Conservation (phyloP, 371 early-diverging fungal genomes). For the Batkoa obscura region DNA sequence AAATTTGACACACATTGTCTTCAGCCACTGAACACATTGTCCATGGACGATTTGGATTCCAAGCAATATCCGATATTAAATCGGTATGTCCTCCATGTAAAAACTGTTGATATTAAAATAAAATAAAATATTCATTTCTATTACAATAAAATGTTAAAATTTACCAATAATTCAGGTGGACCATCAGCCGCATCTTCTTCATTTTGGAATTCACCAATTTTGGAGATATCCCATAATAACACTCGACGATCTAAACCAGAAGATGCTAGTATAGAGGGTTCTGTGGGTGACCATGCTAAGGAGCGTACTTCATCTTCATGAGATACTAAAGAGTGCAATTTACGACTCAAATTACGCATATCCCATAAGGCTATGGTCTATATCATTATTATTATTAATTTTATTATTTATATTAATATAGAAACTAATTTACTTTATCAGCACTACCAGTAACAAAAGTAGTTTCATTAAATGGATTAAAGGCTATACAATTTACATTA, state of each 20-base stretch:
- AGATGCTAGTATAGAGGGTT: slow-evolving; percentile 79
- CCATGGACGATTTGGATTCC: slow-evolving; percentile 94
- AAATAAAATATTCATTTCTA: not conserved
- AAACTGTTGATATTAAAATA: slow-evolving; percentile 34
- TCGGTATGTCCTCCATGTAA: slow-evolving; percentile 98
- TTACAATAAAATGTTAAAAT: slow-evolving; percentile 3
- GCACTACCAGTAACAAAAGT: slow-evolving; percentile 87
- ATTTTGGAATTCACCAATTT: slow-evolving; percentile 86
- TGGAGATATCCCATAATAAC: slow-evolving; percentile 88
- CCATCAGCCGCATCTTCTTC: slow-evolving; percentile 96
- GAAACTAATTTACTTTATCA: slow-evolving; percentile 39
- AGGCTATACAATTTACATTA: slow-evolving; percentile 87
- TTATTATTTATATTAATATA: too few relatives aligned
- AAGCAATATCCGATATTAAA: slow-evolving; percentile 86
- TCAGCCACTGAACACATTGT: slow-evolving; percentile 86
- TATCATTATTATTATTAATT: not conserved
- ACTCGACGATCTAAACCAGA: slow-evolving; percentile 83
- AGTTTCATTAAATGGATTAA: slow-evolving; percentile 71
- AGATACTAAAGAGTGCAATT: slow-evolving; percentile 67
- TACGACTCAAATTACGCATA: slow-evolving; percentile 63
- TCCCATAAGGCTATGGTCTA: slow-evolving; percentile 92
- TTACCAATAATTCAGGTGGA: slow-evolving; percentile 88
- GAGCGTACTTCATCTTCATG: slow-evolving; percentile 88
- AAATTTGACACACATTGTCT: slow-evolving; percentile 93
- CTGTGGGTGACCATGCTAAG: slow-evolving; percentile 89